Evolutionary conservation across 2,329 filamentous ascomycete genomes (phyloP).

Genomic region (Trichoderma koningii): DNA sequence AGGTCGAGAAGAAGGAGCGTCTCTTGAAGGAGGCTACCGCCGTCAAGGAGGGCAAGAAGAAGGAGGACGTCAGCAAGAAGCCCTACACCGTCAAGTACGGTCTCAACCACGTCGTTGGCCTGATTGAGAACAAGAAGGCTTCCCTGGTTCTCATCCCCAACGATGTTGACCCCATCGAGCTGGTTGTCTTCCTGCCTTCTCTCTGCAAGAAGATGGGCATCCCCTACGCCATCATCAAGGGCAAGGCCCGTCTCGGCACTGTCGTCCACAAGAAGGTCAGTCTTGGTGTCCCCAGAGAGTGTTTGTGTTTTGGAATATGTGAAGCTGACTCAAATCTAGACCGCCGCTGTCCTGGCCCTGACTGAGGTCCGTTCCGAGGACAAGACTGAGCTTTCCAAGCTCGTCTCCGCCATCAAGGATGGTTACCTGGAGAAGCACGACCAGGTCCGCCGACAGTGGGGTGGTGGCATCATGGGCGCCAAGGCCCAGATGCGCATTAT

Average conservation of each 20-base stretch:
- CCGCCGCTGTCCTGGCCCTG: slow-evolving; percentile 89
- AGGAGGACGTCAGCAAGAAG: slow-evolving; percentile 99
- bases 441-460: slow-evolving; percentile 89
- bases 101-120: slow-evolving; percentile 97
- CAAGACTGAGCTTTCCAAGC: slow-evolving; percentile 97
- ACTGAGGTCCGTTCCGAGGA: slow-evolving; percentile 98
- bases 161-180: slow-evolving; percentile 99
- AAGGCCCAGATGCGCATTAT: slow-evolving; percentile 78
- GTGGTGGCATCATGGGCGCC: slow-evolving; percentile 97
- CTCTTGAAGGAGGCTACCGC: slow-evolving; percentile 97
- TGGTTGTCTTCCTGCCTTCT: slow-evolving; percentile 98
- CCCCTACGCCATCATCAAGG: slow-evolving; percentile 98
- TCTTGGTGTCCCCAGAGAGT: slow-evolving; percentile 4
- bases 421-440: slow-evolving; percentile 97
- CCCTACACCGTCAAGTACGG: slow-evolving; percentile 99
- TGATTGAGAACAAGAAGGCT: slow-evolving; percentile 99
- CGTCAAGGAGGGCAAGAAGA: slow-evolving; percentile 99
- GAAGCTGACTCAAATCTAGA: slow-evolving; percentile 57
- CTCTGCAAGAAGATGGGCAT: slow-evolving; percentile 99
- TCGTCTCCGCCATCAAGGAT: slow-evolving; percentile 95
- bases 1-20: slow-evolving; percentile 99
- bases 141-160: slow-evolving; percentile 97
- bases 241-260: slow-evolving; percentile 97
- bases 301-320: not conserved
- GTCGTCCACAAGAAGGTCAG: slow-evolving; percentile 98